Base-by-base conservation (phyloP, 331 rosid species). In the Pyracantha coccinea region DNA sequence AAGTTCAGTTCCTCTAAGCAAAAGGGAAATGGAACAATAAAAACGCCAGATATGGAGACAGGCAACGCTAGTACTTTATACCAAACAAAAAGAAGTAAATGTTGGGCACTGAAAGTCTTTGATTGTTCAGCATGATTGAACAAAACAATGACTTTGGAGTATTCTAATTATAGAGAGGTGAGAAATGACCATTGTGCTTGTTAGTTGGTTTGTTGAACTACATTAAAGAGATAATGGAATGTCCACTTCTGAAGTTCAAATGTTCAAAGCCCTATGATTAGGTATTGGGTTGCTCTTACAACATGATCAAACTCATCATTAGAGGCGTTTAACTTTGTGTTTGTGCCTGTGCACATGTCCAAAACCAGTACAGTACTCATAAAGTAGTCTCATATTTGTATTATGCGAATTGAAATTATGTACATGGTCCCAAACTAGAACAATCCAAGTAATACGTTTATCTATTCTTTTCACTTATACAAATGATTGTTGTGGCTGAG, bases 51-150 rank as follows among this genome's bases (percentile, higher is more conserved):
- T 16, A 17, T 28, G 63, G 74, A 53, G 14, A 53, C 27, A 38
- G 58, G 53, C 33, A 15, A 11, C 20, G n/a, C 61, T 50, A 17
- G 44, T 27, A 21, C 10, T 27, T 52, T n/a, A 19, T 70, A 52
- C 20, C 45, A 52, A 10, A 70, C 28, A 58, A 10, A 70, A 35
- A 70, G 59, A 10, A 29, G 45, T 70, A 53, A 29, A 28, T 52
- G 74, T 19, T 53, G 50, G 35, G 29, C 29, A 20, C 66, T 21
- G 32, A 58, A 69, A 28, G 47, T 53, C 65, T 20, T 54, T 71
- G 75, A 31, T 71, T 69, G n/a, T 27, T 71, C 64, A 29, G 75
- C 32, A 55, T 53, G 47, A 53, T 71, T 54, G 65, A 71, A 54
- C 66, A 71, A 31, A 58, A 27, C 74, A 71, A 54, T 71, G 65